phyloP scores from a whole-genome alignment of 305 asterid species.

The Solanum aculeatissimum region DNA sequence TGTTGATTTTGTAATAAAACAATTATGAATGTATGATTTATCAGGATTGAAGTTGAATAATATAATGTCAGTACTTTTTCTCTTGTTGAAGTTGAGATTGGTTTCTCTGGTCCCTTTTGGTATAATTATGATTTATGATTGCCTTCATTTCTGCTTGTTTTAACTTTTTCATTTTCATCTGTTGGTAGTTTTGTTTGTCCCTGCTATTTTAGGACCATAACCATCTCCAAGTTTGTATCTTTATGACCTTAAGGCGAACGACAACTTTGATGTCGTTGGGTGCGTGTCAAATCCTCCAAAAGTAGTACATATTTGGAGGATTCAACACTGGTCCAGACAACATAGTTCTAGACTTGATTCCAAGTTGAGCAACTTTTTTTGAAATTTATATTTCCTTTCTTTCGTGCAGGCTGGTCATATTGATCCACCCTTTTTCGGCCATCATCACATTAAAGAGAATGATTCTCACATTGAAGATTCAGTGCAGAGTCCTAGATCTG shows the following conservation, averaged over 20 bases:
- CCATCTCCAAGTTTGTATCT: not conserved
- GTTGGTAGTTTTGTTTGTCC: not conserved
- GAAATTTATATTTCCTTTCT: not conserved
- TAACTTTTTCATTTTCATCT: not conserved
- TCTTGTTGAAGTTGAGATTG: not conserved
- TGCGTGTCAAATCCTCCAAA: not conserved
- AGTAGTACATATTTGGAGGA: not conserved
- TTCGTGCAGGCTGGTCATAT: conserved; percentile 33
- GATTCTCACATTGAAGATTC: conserved; percentile 27
- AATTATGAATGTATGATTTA: not conserved
- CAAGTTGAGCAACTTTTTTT: not conserved
- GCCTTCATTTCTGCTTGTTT: not conserved
- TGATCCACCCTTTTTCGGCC: conserved; percentile 29
- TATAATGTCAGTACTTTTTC: not conserved
- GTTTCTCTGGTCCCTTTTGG: not conserved
- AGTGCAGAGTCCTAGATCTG: conserved; percentile 43
- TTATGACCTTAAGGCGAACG: not conserved
- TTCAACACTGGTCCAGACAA: not conserved
- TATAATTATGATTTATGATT: not conserved
- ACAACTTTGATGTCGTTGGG: not conserved
- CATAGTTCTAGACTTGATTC: too few species aligned
- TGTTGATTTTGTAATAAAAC: not conserved
- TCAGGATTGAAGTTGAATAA: not conserved
- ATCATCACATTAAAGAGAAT: conserved; percentile 31
- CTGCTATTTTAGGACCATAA: not conserved